phyloP scores from a whole-genome alignment of 768 basidiomycete species.

The Lactarius pseudohatsudake region DNA sequence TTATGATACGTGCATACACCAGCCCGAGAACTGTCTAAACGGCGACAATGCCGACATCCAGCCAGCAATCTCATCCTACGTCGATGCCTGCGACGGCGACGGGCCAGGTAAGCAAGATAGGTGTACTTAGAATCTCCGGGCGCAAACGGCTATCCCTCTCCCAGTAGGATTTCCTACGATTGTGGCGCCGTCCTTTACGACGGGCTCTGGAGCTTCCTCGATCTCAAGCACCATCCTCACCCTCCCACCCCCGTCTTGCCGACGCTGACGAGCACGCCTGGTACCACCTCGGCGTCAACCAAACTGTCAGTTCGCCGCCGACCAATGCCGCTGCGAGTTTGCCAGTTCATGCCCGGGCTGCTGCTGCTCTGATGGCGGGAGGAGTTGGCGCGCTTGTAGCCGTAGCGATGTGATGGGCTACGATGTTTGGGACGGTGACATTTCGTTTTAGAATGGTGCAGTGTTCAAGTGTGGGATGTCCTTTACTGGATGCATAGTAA shows the following conservation, averaged over 20 bases:
- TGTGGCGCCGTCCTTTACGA: not conserved
- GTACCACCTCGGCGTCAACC: not conserved
- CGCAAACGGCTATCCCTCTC: not conserved
- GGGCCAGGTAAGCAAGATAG: not conserved
- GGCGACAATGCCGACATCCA: not conserved
- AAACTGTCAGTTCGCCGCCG: not conserved
- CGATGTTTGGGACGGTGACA: not conserved
- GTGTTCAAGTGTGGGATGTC: too few relatives aligned
- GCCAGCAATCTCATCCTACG: not conserved
- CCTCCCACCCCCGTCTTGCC: not conserved
- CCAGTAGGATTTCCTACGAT: not conserved
- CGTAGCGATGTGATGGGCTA: not conserved
- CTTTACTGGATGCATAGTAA: not conserved
- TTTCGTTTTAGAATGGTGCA: too few relatives aligned
- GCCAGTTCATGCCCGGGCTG: not conserved
- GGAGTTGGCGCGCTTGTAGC: conserved; percentile 10
- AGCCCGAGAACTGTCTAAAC: not conserved
- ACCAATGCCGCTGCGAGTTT: conserved; percentile 6
- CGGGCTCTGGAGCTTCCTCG: not conserved
- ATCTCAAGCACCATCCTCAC: not conserved
- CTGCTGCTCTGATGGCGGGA: conserved; percentile 12
- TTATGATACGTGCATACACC: not conserved
- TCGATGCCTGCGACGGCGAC: not conserved
- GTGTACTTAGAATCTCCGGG: not conserved
- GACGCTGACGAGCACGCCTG: not conserved